Evolutionary conservation across 768 basidiomycete species (phyloP).

Genomic region (Epithele typhae): DNA sequence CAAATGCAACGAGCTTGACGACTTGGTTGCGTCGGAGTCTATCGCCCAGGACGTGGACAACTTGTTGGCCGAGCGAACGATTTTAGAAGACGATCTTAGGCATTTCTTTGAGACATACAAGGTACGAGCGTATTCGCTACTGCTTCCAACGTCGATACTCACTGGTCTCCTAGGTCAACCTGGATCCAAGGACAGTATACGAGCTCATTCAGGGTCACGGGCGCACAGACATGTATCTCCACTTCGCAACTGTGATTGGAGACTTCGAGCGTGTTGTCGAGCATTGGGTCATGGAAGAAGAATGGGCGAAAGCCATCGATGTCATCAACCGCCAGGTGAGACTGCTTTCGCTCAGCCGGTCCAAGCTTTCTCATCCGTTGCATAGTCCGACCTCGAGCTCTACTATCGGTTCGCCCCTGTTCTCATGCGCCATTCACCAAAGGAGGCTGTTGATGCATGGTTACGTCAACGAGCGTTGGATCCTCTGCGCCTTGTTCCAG

Average conservation of each 20-base stretch:
- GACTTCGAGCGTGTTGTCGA: constrained; percentile 84
- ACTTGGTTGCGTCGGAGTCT: constrained; percentile 84
- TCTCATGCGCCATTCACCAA: constrained; percentile 80
- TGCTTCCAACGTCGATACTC: neutral
- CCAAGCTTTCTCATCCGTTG: neutral
- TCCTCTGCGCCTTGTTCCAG: constrained; percentile 82
- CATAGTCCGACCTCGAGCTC: constrained; percentile 74
- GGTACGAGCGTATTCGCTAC: constrained; percentile 34
- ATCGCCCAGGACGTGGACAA: constrained; percentile 82
- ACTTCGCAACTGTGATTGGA: constrained; percentile 78
- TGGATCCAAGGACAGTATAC: constrained; percentile 83
- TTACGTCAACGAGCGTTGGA: constrained; percentile 76
- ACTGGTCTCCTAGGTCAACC: constrained; percentile 53
- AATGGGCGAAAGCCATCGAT: constrained; percentile 89
- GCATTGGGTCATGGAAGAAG: constrained; percentile 89
- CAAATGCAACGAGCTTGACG: constrained; percentile 95
- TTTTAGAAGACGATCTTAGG: constrained; percentile 89
- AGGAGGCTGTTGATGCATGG: constrained; percentile 92
- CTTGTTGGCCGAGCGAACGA: constrained; percentile 67
- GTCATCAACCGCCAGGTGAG: constrained; percentile 83
- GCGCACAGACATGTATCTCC: constrained; percentile 85
- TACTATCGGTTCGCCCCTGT: constrained; percentile 93
- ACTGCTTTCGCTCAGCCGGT: too few relatives aligned
- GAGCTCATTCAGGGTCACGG: constrained; percentile 94
- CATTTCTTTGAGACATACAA: constrained; percentile 95